phyloP scores from a whole-genome alignment of 2,329 filamentous ascomycete genomes.

The Colletotrichum sp. region DNA sequence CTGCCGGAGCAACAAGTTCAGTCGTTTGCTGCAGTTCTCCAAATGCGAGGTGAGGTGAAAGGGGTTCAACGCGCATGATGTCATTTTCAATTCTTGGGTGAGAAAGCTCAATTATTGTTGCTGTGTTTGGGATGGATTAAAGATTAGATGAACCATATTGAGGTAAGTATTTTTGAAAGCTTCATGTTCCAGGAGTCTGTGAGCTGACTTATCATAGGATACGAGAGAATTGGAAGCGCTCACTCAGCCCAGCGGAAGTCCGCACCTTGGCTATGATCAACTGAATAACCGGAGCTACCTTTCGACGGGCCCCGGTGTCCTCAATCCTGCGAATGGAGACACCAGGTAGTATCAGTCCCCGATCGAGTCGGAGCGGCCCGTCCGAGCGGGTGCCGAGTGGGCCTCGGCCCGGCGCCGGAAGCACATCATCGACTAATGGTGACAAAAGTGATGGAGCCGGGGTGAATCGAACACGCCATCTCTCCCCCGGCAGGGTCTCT shows the following conservation, averaged over 20 bases:
- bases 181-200: not conserved
- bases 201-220: not conserved
- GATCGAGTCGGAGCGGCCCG: not conserved
- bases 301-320: accelerated
- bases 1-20: not conserved
- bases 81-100: not conserved
- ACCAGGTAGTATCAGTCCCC: not conserved
- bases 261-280: not conserved
- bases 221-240: not conserved
- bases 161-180: not conserved
- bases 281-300: not conserved
- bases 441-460: not conserved
- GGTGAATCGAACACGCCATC: not conserved
- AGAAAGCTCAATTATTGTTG: not conserved
- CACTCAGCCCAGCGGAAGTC: not conserved
- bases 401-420: not conserved
- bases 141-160: not conserved
- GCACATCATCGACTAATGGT: not conserved
- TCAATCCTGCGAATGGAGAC: not conserved
- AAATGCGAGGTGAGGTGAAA: not conserved
- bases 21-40: not conserved
- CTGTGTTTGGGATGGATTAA: not conserved
- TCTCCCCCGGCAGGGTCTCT: not conserved
- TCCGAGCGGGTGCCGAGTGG: not conserved
- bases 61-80: not conserved